Evolutionary conservation across 2,329 filamentous ascomycete species (phyloP).

Genomic region (Claviceps sp.): DNA sequence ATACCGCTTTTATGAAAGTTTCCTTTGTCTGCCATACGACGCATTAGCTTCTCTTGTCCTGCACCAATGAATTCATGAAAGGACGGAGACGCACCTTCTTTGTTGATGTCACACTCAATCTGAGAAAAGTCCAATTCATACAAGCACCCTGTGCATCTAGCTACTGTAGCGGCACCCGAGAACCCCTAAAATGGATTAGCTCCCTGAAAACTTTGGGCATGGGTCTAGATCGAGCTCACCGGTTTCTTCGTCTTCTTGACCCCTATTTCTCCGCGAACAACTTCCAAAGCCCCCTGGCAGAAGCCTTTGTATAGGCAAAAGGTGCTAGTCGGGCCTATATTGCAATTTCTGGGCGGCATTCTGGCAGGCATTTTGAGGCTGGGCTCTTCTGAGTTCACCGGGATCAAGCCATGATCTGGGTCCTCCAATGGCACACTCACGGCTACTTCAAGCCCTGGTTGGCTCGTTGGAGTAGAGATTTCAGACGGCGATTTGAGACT

Average conservation of each 20-base stretch:
- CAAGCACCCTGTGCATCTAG: conserved; percentile 38
- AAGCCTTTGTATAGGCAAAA: conserved; percentile 41
- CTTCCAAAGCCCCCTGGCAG: conserved; percentile 39
- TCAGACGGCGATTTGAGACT: background rate
- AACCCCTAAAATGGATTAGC: conserved; percentile 22
- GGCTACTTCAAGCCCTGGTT: conserved; percentile 2
- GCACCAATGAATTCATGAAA: background rate
- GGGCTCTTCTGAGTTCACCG: conserved; percentile 7
- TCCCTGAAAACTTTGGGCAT: background rate
- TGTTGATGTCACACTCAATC: conserved; percentile 38
- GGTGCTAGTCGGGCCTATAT: conserved; percentile 31
- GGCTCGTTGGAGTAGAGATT: background rate
- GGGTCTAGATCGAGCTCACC: conserved; percentile 14
- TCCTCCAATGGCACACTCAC: background rate
- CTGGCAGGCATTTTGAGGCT: background rate
- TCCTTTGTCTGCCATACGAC: conserved; percentile 15
- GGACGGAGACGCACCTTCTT: conserved; percentile 26
- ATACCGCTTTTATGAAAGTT: conserved; percentile 34
- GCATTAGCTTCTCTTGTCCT: background rate
- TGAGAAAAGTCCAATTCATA: conserved; percentile 40
- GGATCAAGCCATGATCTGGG: conserved; percentile 11
- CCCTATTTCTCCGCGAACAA: conserved; percentile 32
- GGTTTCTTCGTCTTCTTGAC: conserved; percentile 38
- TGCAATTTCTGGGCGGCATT: conserved; percentile 20
- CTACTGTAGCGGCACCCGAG: conserved; percentile 27